phyloP scores from a whole-genome alignment of 805 yeast species.

The Candida odintsovae region DNA sequence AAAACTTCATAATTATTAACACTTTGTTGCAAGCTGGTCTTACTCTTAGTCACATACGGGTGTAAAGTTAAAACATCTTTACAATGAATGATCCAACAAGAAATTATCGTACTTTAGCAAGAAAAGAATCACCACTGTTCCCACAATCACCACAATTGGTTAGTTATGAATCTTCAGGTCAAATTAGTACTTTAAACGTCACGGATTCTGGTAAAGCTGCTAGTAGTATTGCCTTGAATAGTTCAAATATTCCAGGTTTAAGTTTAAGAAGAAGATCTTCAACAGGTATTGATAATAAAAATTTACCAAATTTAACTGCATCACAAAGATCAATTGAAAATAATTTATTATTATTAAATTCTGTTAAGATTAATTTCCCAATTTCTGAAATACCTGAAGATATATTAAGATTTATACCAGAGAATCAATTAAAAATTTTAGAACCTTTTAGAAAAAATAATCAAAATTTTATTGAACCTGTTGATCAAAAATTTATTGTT shows the following conservation, averaged over 20 bases:
- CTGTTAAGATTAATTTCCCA: conserved; percentile 16
- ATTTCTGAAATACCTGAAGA: conserved; percentile 10
- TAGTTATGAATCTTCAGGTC: neutral
- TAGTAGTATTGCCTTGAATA: neutral
- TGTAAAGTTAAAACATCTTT: no score
- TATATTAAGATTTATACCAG: conserved; percentile 16
- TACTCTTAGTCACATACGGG: no score
- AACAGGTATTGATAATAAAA: neutral
- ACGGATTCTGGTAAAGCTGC: neutral
- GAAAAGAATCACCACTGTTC: conserved; percentile 1
- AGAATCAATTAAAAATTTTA: conserved; percentile 15
- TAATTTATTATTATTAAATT: conserved; percentile 12
- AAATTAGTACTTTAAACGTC: neutral
- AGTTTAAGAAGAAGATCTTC: conserved; percentile 4
- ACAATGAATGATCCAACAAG: neutral
- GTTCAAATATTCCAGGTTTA: neutral
- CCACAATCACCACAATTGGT: neutral
- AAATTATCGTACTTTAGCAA: conserved; percentile 3
- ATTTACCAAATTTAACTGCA: neutral
- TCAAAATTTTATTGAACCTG: conserved; percentile 1
- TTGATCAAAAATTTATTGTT: conserved; percentile 8
- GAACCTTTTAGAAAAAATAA: neutral
- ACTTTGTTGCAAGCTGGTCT: no score
- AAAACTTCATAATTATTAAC: no score
- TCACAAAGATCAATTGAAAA: conserved; percentile 10